Conservation (phyloP, 805 yeast genomes). For the Torulaspora gathmanii region DNA sequence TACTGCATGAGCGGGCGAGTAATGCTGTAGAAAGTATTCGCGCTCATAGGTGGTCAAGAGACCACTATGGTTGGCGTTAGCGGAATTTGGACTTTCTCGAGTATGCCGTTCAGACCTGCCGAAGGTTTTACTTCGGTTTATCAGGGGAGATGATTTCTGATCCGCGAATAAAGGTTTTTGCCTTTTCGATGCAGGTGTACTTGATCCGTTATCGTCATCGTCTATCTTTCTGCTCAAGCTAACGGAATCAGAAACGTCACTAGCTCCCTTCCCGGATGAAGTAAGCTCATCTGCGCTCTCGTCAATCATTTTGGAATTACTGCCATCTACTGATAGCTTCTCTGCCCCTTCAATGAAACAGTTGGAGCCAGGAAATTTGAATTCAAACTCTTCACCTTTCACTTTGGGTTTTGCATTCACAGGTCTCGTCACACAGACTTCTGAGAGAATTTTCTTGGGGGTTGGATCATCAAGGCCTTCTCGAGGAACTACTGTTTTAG, state of each 20-base stretch:
- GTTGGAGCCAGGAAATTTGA: too few species aligned
- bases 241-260: conserved; percentile 4
- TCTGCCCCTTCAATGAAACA: not conserved
- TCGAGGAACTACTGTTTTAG: conserved; percentile 14
- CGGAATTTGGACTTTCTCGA: not conserved
- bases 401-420: too few species aligned
- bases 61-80: conserved; percentile 9
- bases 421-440: too few species aligned
- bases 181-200: conserved; percentile 4
- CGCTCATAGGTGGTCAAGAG: conserved; percentile 21
- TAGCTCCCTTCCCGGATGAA: conserved; percentile 7
- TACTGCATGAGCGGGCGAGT: conserved; percentile 20
- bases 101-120: too few species aligned
- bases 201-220: conserved; percentile 8
- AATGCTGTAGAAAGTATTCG: conserved; percentile 21
- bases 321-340: not conserved
- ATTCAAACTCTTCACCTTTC: too few species aligned
- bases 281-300: conserved; percentile 2
- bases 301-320: not conserved
- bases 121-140: not conserved
- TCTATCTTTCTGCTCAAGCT: conserved; percentile 14
- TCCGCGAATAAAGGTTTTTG: not conserved
- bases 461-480: not conserved
- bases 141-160: not conserved
- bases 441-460: conserved; percentile 8